Evolutionary conservation across 2,329 filamentous ascomycete species (phyloP).

Genomic region (Nemania diffusa): DNA sequence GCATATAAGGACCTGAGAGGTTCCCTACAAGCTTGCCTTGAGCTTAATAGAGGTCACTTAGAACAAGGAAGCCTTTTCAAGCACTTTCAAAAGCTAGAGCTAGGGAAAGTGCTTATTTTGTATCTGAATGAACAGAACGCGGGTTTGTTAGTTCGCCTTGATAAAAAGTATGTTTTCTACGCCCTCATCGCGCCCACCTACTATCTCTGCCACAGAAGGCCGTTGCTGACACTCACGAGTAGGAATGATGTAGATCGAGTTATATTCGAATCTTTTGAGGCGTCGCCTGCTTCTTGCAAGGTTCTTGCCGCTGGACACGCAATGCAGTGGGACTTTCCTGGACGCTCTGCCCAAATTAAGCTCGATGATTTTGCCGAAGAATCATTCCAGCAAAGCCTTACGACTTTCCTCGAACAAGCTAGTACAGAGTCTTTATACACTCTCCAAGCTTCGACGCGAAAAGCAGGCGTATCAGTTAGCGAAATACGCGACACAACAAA

Average conservation of each 20-base stretch:
- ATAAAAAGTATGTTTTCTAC: slow-evolving; percentile 35
- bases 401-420: slow-evolving; percentile 65
- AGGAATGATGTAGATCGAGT: slow-evolving; percentile 47
- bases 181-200: neutral
- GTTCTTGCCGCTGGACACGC: slow-evolving; percentile 60
- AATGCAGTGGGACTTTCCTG: slow-evolving; percentile 67
- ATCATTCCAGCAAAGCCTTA: slow-evolving; percentile 60
- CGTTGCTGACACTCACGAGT: neutral
- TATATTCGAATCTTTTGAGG: slow-evolving; percentile 68
- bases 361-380: slow-evolving; percentile 50
- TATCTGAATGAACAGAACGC: slow-evolving; percentile 46
- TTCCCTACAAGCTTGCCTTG: slow-evolving; percentile 37
- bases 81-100: slow-evolving; percentile 34
- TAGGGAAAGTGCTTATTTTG: slow-evolving; percentile 37
- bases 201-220: neutral
- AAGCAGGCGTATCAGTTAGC: slow-evolving; percentile 59
- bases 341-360: slow-evolving; percentile 57
- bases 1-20: slow-evolving; percentile 32
- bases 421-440: slow-evolving; percentile 62
- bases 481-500: slow-evolving; percentile 68
- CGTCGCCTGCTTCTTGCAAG: slow-evolving; percentile 59
- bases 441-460: slow-evolving; percentile 63
- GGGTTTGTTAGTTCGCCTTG: slow-evolving; percentile 40
- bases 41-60: slow-evolving; percentile 38
- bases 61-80: slow-evolving; percentile 36